These are phyloP conservation scores for Calonectria multiphialidica DNA, from an alignment of 2,329 filamentous ascomycete genomes.

Conservation along the genomic window DNA sequence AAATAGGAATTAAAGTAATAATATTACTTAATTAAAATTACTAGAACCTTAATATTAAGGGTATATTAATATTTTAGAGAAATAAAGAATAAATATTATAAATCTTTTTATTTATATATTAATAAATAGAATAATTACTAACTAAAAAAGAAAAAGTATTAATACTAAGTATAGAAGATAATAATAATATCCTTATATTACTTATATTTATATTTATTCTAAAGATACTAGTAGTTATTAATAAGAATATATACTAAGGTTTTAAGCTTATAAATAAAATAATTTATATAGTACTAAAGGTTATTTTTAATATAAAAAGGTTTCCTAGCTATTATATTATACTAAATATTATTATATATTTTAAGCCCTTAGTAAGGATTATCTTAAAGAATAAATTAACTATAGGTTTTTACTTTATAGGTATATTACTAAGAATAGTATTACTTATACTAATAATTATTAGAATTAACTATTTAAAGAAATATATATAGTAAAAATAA, in stretches of 20 bases:
- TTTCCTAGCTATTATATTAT: no score
- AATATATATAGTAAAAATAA: no score
- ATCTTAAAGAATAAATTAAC: background rate
- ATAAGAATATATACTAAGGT: background rate
- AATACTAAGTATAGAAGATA: background rate
- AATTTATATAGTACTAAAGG: background rate
- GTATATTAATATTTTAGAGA: background rate
- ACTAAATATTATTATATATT: background rate
- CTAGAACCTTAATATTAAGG: background rate
- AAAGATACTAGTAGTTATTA: slow-evolving; percentile 9
- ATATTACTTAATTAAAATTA: background rate
- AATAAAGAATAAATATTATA: background rate
- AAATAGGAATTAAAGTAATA: background rate
- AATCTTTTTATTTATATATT: background rate
- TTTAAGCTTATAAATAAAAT: slow-evolving; percentile 2
- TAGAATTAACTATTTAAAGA: no score
- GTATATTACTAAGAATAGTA: no score
- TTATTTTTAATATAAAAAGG: background rate
- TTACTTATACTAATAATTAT: no score
- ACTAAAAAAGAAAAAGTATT: background rate
- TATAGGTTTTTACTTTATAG: no score
- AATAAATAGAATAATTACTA: background rate
- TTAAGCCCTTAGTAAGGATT: background rate
- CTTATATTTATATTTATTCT: background rate
- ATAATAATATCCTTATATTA: background rate